Evolutionary conservation across 1,284 basidiomycete species (phyloP).

Genomic region (Volvariella surrecta): DNA sequence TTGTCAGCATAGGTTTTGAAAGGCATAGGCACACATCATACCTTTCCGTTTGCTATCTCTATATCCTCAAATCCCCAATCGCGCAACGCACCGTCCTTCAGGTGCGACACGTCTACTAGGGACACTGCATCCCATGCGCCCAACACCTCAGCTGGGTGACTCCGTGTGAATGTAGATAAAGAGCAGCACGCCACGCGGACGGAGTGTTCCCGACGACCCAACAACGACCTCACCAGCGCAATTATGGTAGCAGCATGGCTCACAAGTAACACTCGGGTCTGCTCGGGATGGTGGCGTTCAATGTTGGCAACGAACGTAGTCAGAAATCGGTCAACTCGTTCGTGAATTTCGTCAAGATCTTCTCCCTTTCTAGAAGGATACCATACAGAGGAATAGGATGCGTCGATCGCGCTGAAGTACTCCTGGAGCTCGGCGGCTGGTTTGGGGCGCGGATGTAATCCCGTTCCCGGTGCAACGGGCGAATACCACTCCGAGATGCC

Average conservation of each 20-base stretch:
- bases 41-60: slow-evolving; percentile 34
- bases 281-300: slow-evolving; percentile 28
- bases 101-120: slow-evolving; percentile 48
- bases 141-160: slow-evolving; percentile 16
- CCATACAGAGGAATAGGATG: slow-evolving; percentile 54
- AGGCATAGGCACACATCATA: slow-evolving; percentile 11
- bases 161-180: slow-evolving; percentile 40
- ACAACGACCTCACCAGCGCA: slow-evolving; percentile 54
- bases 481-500: slow-evolving; percentile 84
- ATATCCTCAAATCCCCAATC: slow-evolving; percentile 81
- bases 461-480: slow-evolving; percentile 55
- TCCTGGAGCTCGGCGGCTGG: slow-evolving; percentile 39
- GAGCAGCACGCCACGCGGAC: slow-evolving; percentile 66
- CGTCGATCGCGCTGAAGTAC: slow-evolving; percentile 54
- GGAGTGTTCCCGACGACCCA: slow-evolving; percentile 40
- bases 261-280: slow-evolving; percentile 55
- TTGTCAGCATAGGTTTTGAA: slow-evolving; percentile 2
- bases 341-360: slow-evolving; percentile 53
- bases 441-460: slow-evolving; percentile 65
- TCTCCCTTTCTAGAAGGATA: slow-evolving; percentile 72
- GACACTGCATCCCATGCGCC: slow-evolving; percentile 38
- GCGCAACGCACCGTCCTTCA: slow-evolving; percentile 52
- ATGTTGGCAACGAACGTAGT: slow-evolving; percentile 41
- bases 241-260: slow-evolving; percentile 78
- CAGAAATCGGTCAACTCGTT: slow-evolving; percentile 48